Percentiles rank a stretch among this genome's conserved stretches.
Evolutionary conservation across 2,329 filamentous ascomycete species (phyloP).

Genomic region (Geosmithia morbida): DNA sequence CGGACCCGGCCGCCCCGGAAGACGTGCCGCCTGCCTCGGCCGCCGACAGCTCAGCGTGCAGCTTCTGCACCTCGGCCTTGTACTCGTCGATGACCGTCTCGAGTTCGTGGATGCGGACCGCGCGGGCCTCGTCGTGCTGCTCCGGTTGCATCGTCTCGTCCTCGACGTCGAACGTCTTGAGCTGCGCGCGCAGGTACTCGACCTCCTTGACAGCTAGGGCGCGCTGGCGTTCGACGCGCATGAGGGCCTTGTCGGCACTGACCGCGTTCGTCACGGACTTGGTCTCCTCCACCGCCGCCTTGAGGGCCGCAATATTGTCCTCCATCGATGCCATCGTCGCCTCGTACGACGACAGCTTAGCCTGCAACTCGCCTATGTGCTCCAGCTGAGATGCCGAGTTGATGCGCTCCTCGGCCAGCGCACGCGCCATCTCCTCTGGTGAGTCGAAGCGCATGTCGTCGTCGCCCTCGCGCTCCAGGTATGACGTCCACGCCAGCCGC

Average conservation of each 20-base stretch:
- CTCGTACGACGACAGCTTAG: slow-evolving; percentile 65
- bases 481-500: slow-evolving; percentile 70
- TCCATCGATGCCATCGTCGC: slow-evolving; percentile 59
- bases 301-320: slow-evolving; percentile 49
- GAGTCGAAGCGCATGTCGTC: slow-evolving; percentile 68
- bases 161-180: slow-evolving; percentile 78
- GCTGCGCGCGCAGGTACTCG: slow-evolving; percentile 82
- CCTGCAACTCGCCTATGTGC: slow-evolving; percentile 62
- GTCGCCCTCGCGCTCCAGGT: slow-evolving; percentile 53
- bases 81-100: slow-evolving; percentile 82
- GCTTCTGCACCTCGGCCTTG: slow-evolving; percentile 60
- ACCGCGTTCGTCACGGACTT: slow-evolving; percentile 33
- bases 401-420: slow-evolving; percentile 68
- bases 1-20: slow-evolving; percentile 4
- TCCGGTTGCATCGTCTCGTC: slow-evolving; percentile 76
- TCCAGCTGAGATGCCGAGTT: slow-evolving; percentile 71
- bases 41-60: slow-evolving; percentile 61
- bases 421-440: slow-evolving; percentile 74
- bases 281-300: slow-evolving; percentile 55
- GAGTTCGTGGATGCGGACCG: slow-evolving; percentile 62
- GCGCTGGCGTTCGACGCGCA: slow-evolving; percentile 74
- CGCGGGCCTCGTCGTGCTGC: slow-evolving; percentile 61
- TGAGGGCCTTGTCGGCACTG: slow-evolving; percentile 50
- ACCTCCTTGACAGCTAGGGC: slow-evolving; percentile 80
- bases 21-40: slow-evolving; percentile 30